phyloP scores from a whole-genome alignment of 1,284 basidiomycete genomes.

The Erythrobasidium hasegawianum region DNA sequence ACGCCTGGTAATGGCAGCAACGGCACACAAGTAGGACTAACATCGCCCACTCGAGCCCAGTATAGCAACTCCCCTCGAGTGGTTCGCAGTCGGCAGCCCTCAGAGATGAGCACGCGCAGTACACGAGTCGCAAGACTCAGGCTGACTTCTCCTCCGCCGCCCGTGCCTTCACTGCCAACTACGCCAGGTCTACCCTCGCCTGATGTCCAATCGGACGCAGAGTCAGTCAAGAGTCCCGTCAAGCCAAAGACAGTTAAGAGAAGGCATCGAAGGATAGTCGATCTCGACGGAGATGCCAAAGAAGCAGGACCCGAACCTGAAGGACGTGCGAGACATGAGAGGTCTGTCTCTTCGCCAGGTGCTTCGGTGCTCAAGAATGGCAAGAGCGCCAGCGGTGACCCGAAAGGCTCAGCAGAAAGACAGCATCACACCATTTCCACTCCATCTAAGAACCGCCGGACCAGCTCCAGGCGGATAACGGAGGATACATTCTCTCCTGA shows the following conservation, averaged over 20 bases:
- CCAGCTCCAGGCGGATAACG: neutral
- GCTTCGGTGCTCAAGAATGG: too few relatives aligned
- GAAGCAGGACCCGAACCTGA: neutral
- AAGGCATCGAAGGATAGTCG: conserved; percentile 40
- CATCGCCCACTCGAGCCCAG: neutral
- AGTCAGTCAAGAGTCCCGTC: neutral
- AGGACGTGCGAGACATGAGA: neutral
- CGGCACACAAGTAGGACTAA: neutral
- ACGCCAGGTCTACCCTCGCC: neutral
- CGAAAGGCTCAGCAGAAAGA: neutral
- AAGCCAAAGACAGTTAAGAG: conserved; percentile 19
- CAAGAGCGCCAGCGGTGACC: neutral
- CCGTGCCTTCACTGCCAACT: neutral
- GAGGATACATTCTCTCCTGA: neutral
- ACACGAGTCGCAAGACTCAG: neutral
- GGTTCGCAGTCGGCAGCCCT: neutral
- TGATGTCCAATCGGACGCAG: neutral
- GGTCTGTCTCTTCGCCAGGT: neutral
- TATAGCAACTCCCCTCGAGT: neutral
- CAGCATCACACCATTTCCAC: neutral
- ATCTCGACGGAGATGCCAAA: conserved; percentile 36
- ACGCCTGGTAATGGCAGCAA: neutral
- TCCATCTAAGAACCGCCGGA: neutral
- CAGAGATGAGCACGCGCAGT: neutral
- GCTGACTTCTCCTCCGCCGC: neutral